phyloP scores from a whole-genome alignment of 805 yeast genomes.

The Starmerella apicola region DNA sequence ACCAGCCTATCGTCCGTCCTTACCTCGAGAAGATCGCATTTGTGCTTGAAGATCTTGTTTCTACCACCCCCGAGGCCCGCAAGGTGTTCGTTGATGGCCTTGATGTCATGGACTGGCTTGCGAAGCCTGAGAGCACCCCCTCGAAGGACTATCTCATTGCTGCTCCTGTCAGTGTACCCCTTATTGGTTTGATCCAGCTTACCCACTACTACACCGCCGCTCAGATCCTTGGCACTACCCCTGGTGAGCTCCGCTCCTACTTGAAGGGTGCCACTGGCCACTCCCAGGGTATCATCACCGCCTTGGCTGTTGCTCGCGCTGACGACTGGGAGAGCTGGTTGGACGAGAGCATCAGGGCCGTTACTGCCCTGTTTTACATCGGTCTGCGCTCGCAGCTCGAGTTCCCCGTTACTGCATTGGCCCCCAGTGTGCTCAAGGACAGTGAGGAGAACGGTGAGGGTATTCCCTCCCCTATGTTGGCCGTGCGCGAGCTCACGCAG shows the following conservation, averaged over 20 bases:
- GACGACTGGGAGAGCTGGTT: slow-evolving; percentile 78
- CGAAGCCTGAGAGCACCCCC: slow-evolving; percentile 75
- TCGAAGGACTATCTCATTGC: slow-evolving; percentile 75
- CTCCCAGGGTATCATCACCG: slow-evolving; percentile 59
- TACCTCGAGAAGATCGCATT: slow-evolving; percentile 59
- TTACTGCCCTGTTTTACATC: slow-evolving; percentile 77
- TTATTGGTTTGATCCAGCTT: slow-evolving; percentile 89
- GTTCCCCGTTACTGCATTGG: slow-evolving; percentile 86
- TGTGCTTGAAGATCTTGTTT: slow-evolving; percentile 54
- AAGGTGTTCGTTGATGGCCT: slow-evolving; percentile 90
- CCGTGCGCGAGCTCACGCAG: slow-evolving; percentile 74
- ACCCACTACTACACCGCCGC: slow-evolving; percentile 86
- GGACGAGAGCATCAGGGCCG: slow-evolving; percentile 59
- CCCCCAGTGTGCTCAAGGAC: slow-evolving; percentile 88
- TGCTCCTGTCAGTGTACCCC: slow-evolving; percentile 93
- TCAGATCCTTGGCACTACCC: slow-evolving; percentile 69
- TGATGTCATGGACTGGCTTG: slow-evolving; percentile 78
- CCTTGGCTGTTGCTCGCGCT: slow-evolving; percentile 73
- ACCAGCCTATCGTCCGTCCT: slow-evolving; percentile 61
- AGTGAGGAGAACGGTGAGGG: slow-evolving; percentile 92
- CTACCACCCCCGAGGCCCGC: slow-evolving; percentile 62
- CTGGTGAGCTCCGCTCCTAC: slow-evolving; percentile 68
- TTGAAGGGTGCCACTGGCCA: slow-evolving; percentile 38
- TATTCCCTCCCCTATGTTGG: slow-evolving; percentile 92
- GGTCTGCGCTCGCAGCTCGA: slow-evolving; percentile 84